A percentile compares a stretch with the other conserved stretches of the same genome.
Conservation (phyloP, 2,329 filamentous ascomycete genomes). For the Alternaria triticina region DNA sequence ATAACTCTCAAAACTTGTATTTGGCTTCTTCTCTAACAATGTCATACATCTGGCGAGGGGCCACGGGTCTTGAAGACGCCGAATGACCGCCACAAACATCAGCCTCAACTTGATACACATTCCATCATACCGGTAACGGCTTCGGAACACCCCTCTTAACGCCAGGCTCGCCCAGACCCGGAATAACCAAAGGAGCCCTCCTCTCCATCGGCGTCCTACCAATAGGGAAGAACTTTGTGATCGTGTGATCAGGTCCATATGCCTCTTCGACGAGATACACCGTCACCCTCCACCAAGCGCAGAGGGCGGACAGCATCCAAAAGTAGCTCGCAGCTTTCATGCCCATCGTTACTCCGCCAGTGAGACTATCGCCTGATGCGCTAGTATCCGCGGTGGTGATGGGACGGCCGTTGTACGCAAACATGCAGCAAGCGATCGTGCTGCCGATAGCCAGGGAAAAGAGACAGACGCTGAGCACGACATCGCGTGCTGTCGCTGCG, state of each 20-base stretch:
- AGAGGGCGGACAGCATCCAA: background rate
- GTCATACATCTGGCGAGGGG: background rate
- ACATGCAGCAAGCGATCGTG: background rate
- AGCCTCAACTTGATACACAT: background rate
- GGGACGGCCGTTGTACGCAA: background rate
- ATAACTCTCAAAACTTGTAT: background rate
- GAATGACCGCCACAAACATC: background rate
- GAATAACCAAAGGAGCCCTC: slow-evolving; percentile 7
- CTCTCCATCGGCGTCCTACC: slow-evolving; percentile 11
- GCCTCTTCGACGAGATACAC: background rate
- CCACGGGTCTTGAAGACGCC: background rate
- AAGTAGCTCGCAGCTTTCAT: slow-evolving; percentile 1
- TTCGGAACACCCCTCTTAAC: slow-evolving; percentile 15
- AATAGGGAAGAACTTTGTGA: slow-evolving; percentile 10
- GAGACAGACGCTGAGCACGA: background rate
- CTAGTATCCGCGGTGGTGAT: background rate
- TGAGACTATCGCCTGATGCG: background rate
- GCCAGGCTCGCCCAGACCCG: slow-evolving; percentile 11
- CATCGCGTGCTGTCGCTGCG: background rate
- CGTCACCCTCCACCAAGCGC: background rate
- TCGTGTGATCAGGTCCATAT: background rate
- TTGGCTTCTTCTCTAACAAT: rapidly evolving
- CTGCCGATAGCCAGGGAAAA: background rate
- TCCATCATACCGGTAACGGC: slow-evolving; percentile 1
- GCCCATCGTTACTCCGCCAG: background rate